Conservation (phyloP, 139 green algal species). For the Zygnema cylindricum region DNA sequence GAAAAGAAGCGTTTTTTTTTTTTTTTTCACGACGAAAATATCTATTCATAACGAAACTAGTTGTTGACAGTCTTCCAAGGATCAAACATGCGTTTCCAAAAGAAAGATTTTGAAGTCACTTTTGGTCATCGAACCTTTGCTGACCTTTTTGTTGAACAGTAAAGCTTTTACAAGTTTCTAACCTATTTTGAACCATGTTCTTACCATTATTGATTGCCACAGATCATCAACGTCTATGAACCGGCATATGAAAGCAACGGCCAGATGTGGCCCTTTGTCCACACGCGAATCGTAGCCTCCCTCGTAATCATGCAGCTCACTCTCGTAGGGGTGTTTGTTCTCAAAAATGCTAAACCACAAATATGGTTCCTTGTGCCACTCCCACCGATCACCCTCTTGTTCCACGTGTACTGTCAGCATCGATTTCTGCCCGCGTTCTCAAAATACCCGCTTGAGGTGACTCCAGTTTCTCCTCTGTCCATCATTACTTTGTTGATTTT, state of each 20-base stretch:
- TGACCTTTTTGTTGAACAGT: too few species aligned
- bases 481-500: neutral
- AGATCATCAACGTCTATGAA: constrained; percentile 49
- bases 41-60: too few species aligned
- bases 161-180: too few species aligned
- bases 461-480: neutral
- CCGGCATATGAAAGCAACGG: constrained; percentile 44
- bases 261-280: constrained; percentile 44
- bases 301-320: constrained; percentile 50
- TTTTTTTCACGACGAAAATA: too few species aligned
- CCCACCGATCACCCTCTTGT: constrained; percentile 24
- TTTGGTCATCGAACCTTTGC: too few species aligned
- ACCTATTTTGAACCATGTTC: too few species aligned
- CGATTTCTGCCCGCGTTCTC: constrained; percentile 11
- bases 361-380: constrained; percentile 38
- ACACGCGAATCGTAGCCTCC: constrained; percentile 31
- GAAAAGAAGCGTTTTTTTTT: too few species aligned
- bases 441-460: constrained; percentile 27
- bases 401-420: constrained; percentile 35
- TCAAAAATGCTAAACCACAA: constrained; percentile 29
- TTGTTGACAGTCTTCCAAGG: too few species aligned
- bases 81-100: too few species aligned
- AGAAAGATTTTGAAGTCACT: too few species aligned
- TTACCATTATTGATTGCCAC: neutral
- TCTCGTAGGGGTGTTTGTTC: constrained; percentile 38